phyloP scores from a whole-genome alignment of 1,284 basidiomycete species.

The Malassezia caprae region DNA sequence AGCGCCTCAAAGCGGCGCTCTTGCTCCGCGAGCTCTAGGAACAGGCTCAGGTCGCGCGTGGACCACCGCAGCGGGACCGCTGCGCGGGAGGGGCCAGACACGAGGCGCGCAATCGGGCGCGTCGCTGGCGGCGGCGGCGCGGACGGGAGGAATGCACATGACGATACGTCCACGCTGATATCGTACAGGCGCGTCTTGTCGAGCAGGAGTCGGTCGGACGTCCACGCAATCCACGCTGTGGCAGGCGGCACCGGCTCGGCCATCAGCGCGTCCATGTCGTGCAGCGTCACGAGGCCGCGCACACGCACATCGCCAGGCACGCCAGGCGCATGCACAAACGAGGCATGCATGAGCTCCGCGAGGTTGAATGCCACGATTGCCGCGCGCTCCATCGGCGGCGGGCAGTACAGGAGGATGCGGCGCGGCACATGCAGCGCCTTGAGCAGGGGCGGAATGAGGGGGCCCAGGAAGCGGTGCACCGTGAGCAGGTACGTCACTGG shows the following conservation, averaged over 20 bases:
- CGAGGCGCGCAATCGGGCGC: neutral
- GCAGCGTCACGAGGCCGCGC: conserved; percentile 4
- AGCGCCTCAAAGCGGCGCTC: conserved; percentile 8
- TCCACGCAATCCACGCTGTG: conserved; percentile 16
- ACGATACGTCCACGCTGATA: conserved; percentile 10
- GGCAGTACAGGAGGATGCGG: conserved; percentile 14
- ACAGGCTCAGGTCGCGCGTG: conserved; percentile 8
- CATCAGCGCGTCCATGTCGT: conserved; percentile 2
- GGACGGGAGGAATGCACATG: neutral
- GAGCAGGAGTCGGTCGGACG: conserved; percentile 7
- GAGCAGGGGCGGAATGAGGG: conserved; percentile 7
- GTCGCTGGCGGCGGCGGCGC: neutral
- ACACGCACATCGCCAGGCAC: conserved; percentile 9
- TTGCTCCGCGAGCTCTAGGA: conserved; percentile 12
- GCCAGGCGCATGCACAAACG: conserved; percentile 8
- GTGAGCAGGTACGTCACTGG: conserved; percentile 16
- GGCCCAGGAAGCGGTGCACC: conserved; percentile 14
- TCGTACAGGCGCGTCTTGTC: conserved; percentile 8
- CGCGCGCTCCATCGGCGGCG: conserved; percentile 14
- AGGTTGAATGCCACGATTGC: conserved; percentile 15
- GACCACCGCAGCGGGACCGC: conserved; percentile 3
- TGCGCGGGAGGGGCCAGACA: neutral
- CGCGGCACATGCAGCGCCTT: conserved; percentile 10
- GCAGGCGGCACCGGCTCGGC: neutral
- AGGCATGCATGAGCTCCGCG: conserved; percentile 13